Evolutionary conservation across 2,329 filamentous ascomycete species (phyloP), one percentile per base, ranked within the genome.

Genomic region (Claviceps sp.): DNA sequence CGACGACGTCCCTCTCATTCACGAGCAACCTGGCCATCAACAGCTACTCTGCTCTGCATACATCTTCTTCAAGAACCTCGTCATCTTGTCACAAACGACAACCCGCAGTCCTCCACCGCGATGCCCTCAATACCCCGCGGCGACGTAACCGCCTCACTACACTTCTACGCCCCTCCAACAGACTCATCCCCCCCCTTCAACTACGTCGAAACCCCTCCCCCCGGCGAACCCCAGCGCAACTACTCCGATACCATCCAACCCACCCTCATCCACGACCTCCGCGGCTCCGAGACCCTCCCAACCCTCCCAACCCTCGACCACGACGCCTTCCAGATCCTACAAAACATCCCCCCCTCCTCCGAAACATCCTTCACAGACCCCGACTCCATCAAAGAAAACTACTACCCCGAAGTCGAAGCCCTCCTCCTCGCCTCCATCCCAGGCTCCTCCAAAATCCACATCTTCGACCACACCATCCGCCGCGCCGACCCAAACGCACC

Each of bases 331-430:
- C 64, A 70, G 51, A 57, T 68, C 34, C 52, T 63, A 37, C 56
- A 48, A 1, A 62, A 67, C 37, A 47, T 55, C 0, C 41, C 41
- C 9, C 41, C 41, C n/a, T 60, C 64, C 2, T 52, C 56, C 8
- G 68, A 71, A 59, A 67, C 66, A 54, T 62, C 67, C 30, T 72
- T 72, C 52, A 2, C 58, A 1, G 76, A 84, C 57, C 81, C 86
- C 50, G 76, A 75, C 1, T 72, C 73, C 37, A 82, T 90, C 64
- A 76, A 80, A 61, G 61, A 70, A 4, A 22, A 70, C 5, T 90
- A 89, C 67, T 90, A 90, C 65, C 76, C 82, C 0, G 85, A 89
- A 62, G 79, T 86, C 3, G 81, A 87, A 62, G 67, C 79, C 48
- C 64, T 88, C 20, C 64, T 48, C 13, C 37, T 22, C 16, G 2